Percentiles rank a stretch among this genome's conserved stretches.
Evolutionary conservation across 768 basidiomycete species (phyloP).

Genomic region (Multifurca ochricompacta): DNA sequence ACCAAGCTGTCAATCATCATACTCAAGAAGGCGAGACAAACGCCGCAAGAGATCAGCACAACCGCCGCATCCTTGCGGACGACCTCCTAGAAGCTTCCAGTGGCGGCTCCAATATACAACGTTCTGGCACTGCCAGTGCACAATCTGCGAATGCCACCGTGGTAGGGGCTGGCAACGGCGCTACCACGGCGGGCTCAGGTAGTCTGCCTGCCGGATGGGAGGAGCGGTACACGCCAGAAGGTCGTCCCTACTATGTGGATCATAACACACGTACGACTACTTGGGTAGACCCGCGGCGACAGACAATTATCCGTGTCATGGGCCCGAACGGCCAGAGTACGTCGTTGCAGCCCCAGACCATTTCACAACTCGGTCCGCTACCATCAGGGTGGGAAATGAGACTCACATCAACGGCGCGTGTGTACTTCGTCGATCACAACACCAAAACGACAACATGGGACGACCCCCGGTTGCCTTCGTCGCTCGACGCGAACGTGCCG

Average conservation of each 20-base stretch:
- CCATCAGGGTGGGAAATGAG: conserved; percentile 99
- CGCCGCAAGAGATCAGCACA: conserved; percentile 81
- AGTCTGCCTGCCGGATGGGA: conserved; percentile 97
- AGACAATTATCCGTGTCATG: conserved; percentile 95
- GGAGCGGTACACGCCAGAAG: conserved; percentile 96
- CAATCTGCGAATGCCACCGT: conserved; percentile 31
- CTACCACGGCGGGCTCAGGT: conserved; percentile 72
- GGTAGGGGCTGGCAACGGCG: conserved; percentile 40
- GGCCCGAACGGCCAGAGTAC: conserved; percentile 86
- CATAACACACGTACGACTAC: conserved; percentile 99
- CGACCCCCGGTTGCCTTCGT: conserved; percentile 92
- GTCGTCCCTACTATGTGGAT: conserved; percentile 97
- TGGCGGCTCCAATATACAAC: conserved; percentile 17
- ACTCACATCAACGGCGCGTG: conserved; percentile 92
- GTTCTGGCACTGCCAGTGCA: conserved; percentile 26
- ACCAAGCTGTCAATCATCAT: conserved; percentile 61
- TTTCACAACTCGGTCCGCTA: conserved; percentile 92
- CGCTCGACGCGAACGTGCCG: conserved; percentile 92
- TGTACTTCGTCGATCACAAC: conserved; percentile 99
- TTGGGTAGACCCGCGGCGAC: conserved; percentile 99
- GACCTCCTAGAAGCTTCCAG: conserved; percentile 74
- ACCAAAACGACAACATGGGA: conserved; percentile 99
- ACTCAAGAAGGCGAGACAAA: conserved; percentile 73
- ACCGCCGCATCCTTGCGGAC: conserved; percentile 74
- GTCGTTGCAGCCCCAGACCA: conserved; percentile 87